Evolutionary conservation across 1,139 yeast genomes (phyloP), one percentile per base, ranked within the genome.

Genomic region (Wickerhamomyces sp.): DNA sequence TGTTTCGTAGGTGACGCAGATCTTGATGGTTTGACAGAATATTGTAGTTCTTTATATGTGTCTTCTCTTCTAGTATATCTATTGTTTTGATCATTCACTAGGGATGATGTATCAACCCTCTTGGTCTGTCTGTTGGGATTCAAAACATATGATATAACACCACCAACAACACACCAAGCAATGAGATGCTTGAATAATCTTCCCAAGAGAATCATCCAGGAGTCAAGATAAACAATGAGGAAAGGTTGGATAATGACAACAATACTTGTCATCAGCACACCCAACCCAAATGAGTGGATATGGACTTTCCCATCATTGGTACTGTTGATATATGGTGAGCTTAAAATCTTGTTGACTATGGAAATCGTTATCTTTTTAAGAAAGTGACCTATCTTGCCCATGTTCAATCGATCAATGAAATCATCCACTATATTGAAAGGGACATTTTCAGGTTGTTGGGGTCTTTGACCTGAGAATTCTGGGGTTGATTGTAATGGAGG

Each of bases 211-310:
- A 51, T 33, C 0, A 56, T 42, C 62, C 62, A 57, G 8, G 53
- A 49, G 30, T 54, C 58, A 4, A 58, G 26, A 31, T 55, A 56
- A 10, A 44, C 47, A 11, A 47, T 45, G 2, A 56, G 26, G 37
- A 44, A 56, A 0, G 62, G 62, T n/a, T 55, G 58, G 3, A 56
- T 18, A n/a, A 52, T 31, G 13, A 52, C 45, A 13, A 53, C 43
- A 2, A 46, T n/a, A 1, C 42, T 18, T 1, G 58, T 47, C 32
- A 52, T 11, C 0, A 49, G 45, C 11, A 53, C 40, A 1, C 62
- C 62, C 1, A 52, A 26, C 0, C 46, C 48, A 36, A 57, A 58
- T 7, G 58, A 52, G 15, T 57, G 60, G 1, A 58, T 27, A 34
- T 58, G 62, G 2, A 58, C 7, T 34, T 45, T 48, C 7, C 57